Evolutionary conservation across 129 eudicot genomes (phyloP).

Genomic region (Artemisia argyi): DNA sequence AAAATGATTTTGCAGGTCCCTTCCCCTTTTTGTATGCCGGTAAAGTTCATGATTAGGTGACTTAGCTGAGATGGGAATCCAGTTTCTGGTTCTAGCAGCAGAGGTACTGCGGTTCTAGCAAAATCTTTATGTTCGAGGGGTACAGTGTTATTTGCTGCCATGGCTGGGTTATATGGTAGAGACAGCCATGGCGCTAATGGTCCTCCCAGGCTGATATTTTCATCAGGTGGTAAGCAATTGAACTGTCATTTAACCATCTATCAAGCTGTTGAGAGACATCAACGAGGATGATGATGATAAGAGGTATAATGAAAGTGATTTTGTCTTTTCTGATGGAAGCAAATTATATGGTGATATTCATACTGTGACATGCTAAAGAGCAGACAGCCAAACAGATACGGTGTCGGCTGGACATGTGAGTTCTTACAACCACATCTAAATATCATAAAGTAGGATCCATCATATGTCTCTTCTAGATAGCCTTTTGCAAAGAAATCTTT

Average conservation of each 20-base stretch:
- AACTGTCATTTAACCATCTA: no score
- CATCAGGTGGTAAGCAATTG: no score
- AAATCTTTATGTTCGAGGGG: no score
- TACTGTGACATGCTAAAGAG: no score
- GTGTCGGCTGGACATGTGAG: slow-evolving; percentile 35
- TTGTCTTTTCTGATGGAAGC: slow-evolving; percentile 80
- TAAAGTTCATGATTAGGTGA: no score
- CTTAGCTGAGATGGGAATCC: slow-evolving; percentile 30
- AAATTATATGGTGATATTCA: slow-evolving; percentile 76
- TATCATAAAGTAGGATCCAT: slow-evolving; percentile 50
- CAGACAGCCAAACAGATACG: slow-evolving; percentile 40
- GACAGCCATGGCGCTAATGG: no score
- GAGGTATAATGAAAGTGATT: slow-evolving; percentile 57
- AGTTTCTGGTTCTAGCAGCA: slow-evolving; percentile 71
- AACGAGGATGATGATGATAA: slow-evolving; percentile 88
- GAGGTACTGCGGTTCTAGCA: slow-evolving; percentile 48
- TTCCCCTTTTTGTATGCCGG: no score
- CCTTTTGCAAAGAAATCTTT: slow-evolving; percentile 84
- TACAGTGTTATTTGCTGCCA: slow-evolving; percentile 97
- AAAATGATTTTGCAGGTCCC: no score
- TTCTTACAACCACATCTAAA: slow-evolving; percentile 53
- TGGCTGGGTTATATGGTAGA: no score
- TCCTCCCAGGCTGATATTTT: no score
- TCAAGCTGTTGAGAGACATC: no score
- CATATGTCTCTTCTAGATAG: slow-evolving; percentile 73